Evolutionary conservation across 306 rosid species (phyloP), one percentile per base, ranked within the genome.

Genomic region (Fagus sylvatica): DNA sequence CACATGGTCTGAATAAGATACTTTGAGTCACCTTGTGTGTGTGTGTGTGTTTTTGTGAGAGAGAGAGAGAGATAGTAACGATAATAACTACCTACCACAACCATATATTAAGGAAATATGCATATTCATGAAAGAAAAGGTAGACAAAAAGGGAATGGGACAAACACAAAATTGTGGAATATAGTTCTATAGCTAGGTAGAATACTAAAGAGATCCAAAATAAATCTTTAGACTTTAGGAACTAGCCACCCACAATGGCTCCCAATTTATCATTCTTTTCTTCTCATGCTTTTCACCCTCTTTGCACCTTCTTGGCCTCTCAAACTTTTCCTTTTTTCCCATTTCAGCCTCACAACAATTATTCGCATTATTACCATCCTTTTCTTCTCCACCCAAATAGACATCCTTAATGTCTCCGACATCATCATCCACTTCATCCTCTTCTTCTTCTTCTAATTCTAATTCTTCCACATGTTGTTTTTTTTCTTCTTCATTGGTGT

Each of bases 251-350:
- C 85, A 88, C 56, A 75, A 75, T 13, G 84, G 68, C 46, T 85
- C 89, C 85, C 89, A 81, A 80, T 84, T 85, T 49, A 89, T 79
- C 68, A 82, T 68, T 61, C 84, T 83, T 46, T 72, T 79, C 73
- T 84, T 83, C 75, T 87, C 92, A 51, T 61, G 79, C 4, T 91
- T 86, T 22, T 79, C 84, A 51, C 89, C 88, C 42, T 84, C 90
- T 55, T 88, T 91, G 93, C 91, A 89, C 76, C 89, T 85, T 68
- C 88, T 79, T 67, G 41, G 71, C 69, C 84, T 85, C 77, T 74
- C 89, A 53, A 60, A 80, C 75, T 86, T 84, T 30, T 79, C 87
- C 28, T 22, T 22, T 72, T 77, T 82, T 79, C 87, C 90, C 57
- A 79, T 76, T 53, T 83, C 80, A 4, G 71, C 83, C 77, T 76